These are phyloP conservation scores for Phaeotremella fagi DNA, from an alignment of 768 basidiomycete species.

Conservation along the genomic window DNA sequence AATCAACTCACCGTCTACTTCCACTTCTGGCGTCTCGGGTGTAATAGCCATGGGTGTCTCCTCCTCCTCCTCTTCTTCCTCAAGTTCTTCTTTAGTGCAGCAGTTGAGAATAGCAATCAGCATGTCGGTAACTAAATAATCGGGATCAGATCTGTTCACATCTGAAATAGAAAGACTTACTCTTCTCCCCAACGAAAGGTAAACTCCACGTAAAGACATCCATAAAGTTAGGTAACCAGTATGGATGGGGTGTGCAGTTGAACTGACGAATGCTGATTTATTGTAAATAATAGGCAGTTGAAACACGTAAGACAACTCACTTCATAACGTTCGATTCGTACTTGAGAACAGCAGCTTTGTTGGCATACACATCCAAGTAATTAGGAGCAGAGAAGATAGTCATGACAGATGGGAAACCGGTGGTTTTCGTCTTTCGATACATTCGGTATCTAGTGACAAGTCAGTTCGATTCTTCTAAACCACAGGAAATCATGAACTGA, in stretches of 20 bases:
- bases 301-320: no score
- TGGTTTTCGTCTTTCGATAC: conserved; percentile 98
- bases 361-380: conserved; percentile 97
- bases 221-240: conserved; percentile 99
- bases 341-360: conserved; percentile 97
- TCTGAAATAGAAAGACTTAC: conserved; percentile 53
- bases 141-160: neutral
- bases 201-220: conserved; percentile 99
- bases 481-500: conserved; percentile 51
- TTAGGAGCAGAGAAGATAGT: conserved; percentile 99
- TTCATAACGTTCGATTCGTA: conserved; percentile 99
- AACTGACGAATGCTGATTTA: conserved; percentile 72
- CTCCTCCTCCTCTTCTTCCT: conserved; percentile 67
- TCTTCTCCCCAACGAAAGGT: conserved; percentile 97
- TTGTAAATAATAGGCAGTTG: no score
- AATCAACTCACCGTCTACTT: conserved; percentile 47
- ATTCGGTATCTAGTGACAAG: conserved; percentile 70
- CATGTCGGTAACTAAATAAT: conserved; percentile 85
- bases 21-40: conserved; percentile 33
- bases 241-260: conserved; percentile 87
- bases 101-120: conserved; percentile 92
- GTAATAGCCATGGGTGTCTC: conserved; percentile 50
- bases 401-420: conserved; percentile 98
- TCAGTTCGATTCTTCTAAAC: neutral
- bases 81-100: conserved; percentile 92